These are phyloP conservation scores for Botrytis aclada DNA, from an alignment of 2,329 filamentous ascomycete species.

Conservation along the genomic window DNA sequence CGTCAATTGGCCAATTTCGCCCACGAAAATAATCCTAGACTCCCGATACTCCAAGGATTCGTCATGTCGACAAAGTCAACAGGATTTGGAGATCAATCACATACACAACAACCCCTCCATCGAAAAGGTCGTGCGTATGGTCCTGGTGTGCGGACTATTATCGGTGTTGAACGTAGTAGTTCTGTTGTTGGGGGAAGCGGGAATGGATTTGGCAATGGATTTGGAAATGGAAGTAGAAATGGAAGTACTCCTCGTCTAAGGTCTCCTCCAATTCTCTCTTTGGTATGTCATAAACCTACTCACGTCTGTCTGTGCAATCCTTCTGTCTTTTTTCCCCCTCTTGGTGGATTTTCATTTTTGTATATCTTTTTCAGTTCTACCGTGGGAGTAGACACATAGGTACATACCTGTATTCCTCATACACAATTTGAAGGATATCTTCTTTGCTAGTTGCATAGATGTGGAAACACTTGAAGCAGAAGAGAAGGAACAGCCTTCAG, in stretches of 20 bases:
- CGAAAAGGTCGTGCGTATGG: background rate
- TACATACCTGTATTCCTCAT: background rate
- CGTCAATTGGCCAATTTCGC: background rate
- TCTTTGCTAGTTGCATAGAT: slow-evolving; percentile 10
- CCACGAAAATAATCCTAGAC: background rate
- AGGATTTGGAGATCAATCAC: background rate
- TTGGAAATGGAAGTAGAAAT: background rate
- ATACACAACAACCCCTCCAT: slow-evolving; percentile 2
- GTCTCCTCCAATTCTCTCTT: slow-evolving; percentile 14
- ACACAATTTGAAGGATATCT: background rate
- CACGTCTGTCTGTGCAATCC: background rate
- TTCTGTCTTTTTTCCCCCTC: background rate
- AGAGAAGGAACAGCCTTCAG: slow-evolving; percentile 7
- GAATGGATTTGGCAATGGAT: background rate
- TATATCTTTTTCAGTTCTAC: background rate
- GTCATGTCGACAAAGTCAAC: slow-evolving; percentile 5
- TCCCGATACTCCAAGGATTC: background rate
- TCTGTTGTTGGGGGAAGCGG: background rate
- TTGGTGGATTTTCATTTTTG: background rate
- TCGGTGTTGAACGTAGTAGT: background rate
- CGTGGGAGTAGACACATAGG: background rate
- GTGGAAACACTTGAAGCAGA: slow-evolving; percentile 7
- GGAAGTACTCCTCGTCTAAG: background rate
- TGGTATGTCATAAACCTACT: slow-evolving; percentile 16
- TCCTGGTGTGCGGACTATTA: background rate